phyloP scores from a whole-genome alignment of 2,329 filamentous ascomycete species.

The Microthyrium microscopicum region DNA sequence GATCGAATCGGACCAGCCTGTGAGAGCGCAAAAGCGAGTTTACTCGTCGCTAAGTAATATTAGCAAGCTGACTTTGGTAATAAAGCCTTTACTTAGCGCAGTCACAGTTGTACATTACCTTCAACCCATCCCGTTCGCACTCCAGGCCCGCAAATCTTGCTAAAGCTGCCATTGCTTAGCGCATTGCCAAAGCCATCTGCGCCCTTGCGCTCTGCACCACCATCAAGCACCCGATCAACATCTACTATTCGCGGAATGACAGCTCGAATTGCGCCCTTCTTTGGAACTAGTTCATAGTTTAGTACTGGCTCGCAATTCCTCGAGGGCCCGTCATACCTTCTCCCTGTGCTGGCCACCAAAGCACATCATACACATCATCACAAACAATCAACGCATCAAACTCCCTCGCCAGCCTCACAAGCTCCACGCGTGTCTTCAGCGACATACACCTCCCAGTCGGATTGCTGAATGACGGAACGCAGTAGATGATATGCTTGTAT shows the following conservation, averaged over 20 bases:
- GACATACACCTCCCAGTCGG: conserved; percentile 75
- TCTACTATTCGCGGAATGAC: conserved; percentile 58
- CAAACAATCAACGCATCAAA: conserved; percentile 69
- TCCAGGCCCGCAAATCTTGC: conserved; percentile 72
- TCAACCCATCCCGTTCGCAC: conserved; percentile 80
- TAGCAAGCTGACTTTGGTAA: background rate
- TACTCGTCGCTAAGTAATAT: conserved; percentile 14
- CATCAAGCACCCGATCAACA: conserved; percentile 53
- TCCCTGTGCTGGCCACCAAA: conserved; percentile 51
- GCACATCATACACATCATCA: conserved; percentile 89
- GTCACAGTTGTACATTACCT: conserved; percentile 16
- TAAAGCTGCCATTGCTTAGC: conserved; percentile 77
- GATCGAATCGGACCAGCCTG: conserved; percentile 41
- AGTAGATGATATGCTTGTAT: conserved; percentile 78
- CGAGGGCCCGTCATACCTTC: conserved; percentile 7
- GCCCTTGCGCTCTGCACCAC: conserved; percentile 28
- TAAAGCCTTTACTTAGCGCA: background rate
- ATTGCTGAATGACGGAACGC: conserved; percentile 77
- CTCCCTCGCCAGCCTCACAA: conserved; percentile 62
- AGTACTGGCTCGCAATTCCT: background rate
- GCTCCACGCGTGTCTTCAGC: conserved; percentile 42
- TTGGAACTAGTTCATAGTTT: conserved; percentile 6
- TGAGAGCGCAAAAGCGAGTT: conserved; percentile 41
- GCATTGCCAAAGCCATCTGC: conserved; percentile 58
- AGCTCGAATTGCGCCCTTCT: conserved; percentile 22